These are phyloP conservation scores for Raffaelea ambrosiae DNA, from an alignment of 2,329 filamentous ascomycete genomes.

Conservation along the genomic window DNA sequence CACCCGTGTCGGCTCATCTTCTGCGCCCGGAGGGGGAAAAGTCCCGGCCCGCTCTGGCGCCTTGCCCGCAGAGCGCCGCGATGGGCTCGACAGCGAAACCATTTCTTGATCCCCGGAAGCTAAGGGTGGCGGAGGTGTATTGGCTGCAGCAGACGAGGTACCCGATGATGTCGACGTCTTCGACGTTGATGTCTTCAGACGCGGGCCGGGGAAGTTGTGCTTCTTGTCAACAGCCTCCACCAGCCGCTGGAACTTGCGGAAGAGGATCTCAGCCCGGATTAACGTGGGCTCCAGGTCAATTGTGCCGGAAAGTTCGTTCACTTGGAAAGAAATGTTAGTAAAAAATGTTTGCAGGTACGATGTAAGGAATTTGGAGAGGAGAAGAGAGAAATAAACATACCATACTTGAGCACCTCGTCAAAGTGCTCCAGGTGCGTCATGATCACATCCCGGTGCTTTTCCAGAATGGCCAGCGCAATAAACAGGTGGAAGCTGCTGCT, in stretches of 20 bases:
- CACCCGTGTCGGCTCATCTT: slow-evolving; percentile 25
- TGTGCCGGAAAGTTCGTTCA: slow-evolving; percentile 89
- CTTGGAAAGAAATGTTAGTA: slow-evolving; percentile 32
- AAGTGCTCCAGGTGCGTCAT: slow-evolving; percentile 92
- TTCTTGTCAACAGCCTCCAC: slow-evolving; percentile 92
- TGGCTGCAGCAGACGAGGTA: background rate
- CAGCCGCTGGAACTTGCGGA: slow-evolving; percentile 76
- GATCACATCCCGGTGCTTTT: slow-evolving; percentile 93
- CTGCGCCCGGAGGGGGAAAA: background rate
- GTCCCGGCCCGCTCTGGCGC: slow-evolving; percentile 4
- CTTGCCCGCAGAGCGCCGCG: slow-evolving; percentile 7
- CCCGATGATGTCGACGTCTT: background rate
- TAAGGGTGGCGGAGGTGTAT: background rate
- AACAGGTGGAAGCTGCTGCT: slow-evolving; percentile 92
- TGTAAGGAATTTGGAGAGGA: background rate
- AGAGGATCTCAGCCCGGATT: slow-evolving; percentile 80
- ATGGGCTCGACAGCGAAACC: slow-evolving; percentile 3
- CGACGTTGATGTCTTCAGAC: slow-evolving; percentile 12
- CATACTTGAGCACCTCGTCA: slow-evolving; percentile 94
- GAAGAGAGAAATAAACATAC: slow-evolving; percentile 39
- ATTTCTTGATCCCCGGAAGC: slow-evolving; percentile 2
- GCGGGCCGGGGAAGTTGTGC: slow-evolving; percentile 64
- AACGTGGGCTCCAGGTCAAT: slow-evolving; percentile 86
- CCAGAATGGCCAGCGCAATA: slow-evolving; percentile 83
- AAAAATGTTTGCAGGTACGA: slow-evolving; percentile 10